These are phyloP conservation scores for Telopea speciosissima DNA, from an alignment of 177 flowering plant genomes.

Conservation along the genomic window DNA sequence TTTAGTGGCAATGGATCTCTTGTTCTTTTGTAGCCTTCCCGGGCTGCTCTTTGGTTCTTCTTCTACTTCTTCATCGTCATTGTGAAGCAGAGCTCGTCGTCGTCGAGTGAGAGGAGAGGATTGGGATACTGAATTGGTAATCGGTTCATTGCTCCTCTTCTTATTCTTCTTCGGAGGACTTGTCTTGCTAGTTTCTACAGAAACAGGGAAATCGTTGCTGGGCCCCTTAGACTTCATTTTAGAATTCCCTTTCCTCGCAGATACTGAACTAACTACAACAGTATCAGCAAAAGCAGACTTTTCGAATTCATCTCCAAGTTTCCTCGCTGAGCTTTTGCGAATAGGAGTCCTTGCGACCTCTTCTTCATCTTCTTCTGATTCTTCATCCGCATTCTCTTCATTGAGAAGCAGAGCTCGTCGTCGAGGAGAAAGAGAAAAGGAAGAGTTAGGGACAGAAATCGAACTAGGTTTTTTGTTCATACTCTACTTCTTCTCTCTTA, in stretches of 20 bases:
- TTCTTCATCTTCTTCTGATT: too few species aligned
- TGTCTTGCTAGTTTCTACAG: not conserved
- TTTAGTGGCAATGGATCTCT: too few species aligned
- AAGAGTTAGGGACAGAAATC: not conserved
- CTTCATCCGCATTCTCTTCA: not conserved
- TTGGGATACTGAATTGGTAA: not conserved
- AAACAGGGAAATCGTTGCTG: not conserved
- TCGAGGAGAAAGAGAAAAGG: conserved; percentile 26
- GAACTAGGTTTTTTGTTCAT: not conserved
- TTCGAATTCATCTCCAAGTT: conserved; percentile 62
- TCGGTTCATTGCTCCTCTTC: not conserved
- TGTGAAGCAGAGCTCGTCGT: too few species aligned
- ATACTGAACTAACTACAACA: not conserved
- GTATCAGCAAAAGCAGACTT: conserved; percentile 27
- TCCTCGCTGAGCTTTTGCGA: conserved; percentile 36
- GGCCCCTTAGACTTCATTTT: not conserved
- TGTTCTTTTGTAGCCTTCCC: too few species aligned
- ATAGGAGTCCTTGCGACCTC: too few species aligned
- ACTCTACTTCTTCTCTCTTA: conserved; percentile 5
- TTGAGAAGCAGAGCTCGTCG: not conserved
- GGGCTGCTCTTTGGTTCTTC: too few species aligned
- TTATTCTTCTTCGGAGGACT: not conserved
- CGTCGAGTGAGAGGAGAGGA: not conserved
- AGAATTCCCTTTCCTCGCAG: too few species aligned
- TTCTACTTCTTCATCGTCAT: too few species aligned